Base-by-base conservation (phyloP, 2,329 filamentous ascomycete species). In the Dactylellina parvicollis region DNA sequence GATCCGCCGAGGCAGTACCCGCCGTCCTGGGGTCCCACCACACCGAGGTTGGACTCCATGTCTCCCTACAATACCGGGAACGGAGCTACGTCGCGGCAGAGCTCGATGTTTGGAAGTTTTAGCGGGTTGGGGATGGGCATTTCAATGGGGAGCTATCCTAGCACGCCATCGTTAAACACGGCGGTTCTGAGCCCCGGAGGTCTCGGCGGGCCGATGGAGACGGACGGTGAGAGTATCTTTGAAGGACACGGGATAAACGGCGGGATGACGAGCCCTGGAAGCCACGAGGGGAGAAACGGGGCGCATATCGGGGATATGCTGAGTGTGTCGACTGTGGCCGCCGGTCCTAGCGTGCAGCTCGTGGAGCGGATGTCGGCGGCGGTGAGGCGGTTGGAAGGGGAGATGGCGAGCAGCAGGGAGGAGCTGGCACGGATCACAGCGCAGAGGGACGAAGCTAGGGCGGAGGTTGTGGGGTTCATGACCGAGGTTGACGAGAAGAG, bases 331-430 rank as follows among this genome's bases (percentile, higher is more conserved):
- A 97, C 94, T 0, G 90, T 92, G 7, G 94, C 89, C 0, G 93
- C 94, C 0, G 95, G 95, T 0, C 95, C 95, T 0, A 94, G 90
- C 0, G 94, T 99, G 0, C 94, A 98, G 81, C 86, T 99, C 0
- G 93, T 99, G 14, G 95, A 98, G 82, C 88, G 94, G 59, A 96
- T 99, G 92, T 96, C 91, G 78, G 92, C 93, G 1, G 92, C 92
- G 0, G 93, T 99, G 46, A 90, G 95, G 8, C 88, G 94, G 4
- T 84, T 99, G 0, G 95, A 99, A 79, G 92, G 88, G 52, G 95
- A 99, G 79, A 96, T 96, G 79, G 91, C 95, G 1, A 90, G 90
- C 0, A 89, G 89, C 12, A 92, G 90, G 78, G 95, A 99, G 79
- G 95, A 99, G 80, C 84, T 97, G 75, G 84, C 86, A 0, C 85